Conservation (phyloP, 306 rosid species). For the Hippophae gyantsensis region DNA sequence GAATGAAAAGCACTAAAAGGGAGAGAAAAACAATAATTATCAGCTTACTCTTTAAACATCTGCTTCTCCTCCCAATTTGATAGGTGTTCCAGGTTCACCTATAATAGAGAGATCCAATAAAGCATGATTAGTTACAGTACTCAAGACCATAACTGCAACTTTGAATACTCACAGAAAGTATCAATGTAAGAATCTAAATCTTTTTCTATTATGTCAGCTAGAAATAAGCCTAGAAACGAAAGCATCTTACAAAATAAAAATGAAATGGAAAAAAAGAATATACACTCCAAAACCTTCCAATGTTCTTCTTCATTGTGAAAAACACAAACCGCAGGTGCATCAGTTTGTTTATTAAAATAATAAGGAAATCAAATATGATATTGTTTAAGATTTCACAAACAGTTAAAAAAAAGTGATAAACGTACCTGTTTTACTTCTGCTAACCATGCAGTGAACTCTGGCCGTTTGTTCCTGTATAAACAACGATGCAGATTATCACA, state of each 20-base stretch:
- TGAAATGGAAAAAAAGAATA: not conserved
- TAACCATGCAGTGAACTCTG: conserved; percentile 97
- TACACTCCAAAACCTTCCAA: not conserved
- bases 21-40: not conserved
- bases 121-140: conserved; percentile 2
- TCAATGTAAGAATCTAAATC: not conserved
- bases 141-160: conserved; percentile 4
- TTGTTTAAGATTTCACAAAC: not conserved
- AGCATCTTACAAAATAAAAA: not conserved
- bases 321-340: not conserved
- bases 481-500: conserved; percentile 14
- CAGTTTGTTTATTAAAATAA: not conserved
- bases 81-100: conserved; percentile 82
- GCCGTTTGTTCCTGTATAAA: conserved; percentile 74
- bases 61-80: conserved; percentile 98
- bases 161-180: not conserved
- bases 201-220: not conserved
- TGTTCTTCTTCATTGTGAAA: not conserved
- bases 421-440: conserved; percentile 80
- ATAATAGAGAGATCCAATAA: conserved; percentile 18
- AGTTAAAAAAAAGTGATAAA: conserved; percentile 17
- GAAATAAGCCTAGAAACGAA: not conserved
- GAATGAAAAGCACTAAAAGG: not conserved
- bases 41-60: conserved; percentile 80
- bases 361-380: not conserved